Evolutionary conservation across 2,329 filamentous ascomycete species (phyloP).

Genomic region (Aureobasidium sp.): DNA sequence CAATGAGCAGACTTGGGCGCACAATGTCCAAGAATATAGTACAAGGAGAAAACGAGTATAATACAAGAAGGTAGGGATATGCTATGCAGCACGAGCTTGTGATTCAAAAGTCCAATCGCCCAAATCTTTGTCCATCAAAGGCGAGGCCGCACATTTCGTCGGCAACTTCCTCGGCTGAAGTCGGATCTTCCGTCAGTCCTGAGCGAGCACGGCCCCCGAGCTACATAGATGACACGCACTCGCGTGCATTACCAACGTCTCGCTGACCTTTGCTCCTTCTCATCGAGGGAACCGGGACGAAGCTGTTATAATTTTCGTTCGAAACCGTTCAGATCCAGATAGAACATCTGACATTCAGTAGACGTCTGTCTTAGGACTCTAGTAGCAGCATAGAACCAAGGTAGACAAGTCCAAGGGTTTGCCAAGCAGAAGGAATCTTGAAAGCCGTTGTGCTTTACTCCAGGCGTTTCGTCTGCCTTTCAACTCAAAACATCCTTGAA

Average conservation of each 20-base stretch:
- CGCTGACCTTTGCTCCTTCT: background rate
- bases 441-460: constrained; percentile 2
- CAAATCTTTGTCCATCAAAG: constrained; percentile 1
- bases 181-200: constrained; percentile 4
- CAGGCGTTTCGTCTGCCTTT: background rate
- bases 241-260: background rate
- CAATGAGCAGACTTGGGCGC: background rate
- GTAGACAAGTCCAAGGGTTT: background rate
- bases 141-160: constrained; percentile 8
- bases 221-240: background rate
- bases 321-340: background rate
- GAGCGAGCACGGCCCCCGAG: background rate
- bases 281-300: background rate
- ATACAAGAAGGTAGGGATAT: constrained; percentile 11
- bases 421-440: background rate
- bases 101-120: constrained; percentile 10
- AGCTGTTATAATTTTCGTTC: background rate
- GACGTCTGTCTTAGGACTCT: background rate
- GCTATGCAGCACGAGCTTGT: constrained; percentile 1
- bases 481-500: background rate
- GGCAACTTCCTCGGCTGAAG: constrained; percentile 7
- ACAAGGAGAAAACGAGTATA: constrained; percentile 9
- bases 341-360: background rate
- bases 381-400: background rate
- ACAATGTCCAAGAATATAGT: constrained; percentile 1